These are phyloP conservation scores for Coemansia furcata DNA, from an alignment of 192 early-diverging fungal species.

Conservation along the genomic window DNA sequence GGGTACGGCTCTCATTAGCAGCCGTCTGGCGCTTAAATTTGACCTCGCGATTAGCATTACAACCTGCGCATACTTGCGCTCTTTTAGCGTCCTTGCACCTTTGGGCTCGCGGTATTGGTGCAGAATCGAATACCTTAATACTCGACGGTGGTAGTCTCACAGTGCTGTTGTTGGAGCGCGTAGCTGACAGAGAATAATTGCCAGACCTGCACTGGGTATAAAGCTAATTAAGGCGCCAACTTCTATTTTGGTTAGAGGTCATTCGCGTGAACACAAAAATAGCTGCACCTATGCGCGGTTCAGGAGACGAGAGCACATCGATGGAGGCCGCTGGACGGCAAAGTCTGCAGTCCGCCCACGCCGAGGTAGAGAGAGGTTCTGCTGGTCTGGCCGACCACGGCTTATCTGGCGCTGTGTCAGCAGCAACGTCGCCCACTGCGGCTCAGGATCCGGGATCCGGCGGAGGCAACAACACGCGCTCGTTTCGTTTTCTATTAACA, in stretches of 20 bases:
- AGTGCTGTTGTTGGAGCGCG: neutral
- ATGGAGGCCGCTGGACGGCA: conserved; percentile 11
- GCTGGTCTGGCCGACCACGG: neutral
- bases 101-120: neutral
- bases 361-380: neutral
- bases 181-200: neutral
- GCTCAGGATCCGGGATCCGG: conserved; percentile 7
- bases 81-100: neutral
- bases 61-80: neutral
- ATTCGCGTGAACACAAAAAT: neutral
- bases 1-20: neutral
- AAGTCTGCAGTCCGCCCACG: neutral
- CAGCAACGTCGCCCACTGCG: conserved; percentile 6
- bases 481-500: conserved; percentile 54
- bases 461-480: conserved; percentile 51
- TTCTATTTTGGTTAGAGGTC: neutral
- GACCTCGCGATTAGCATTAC: neutral
- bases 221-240: neutral
- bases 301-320: conserved; percentile 12
- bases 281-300: conserved; percentile 19
- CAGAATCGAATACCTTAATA: neutral
- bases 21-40: neutral
- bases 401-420: neutral
- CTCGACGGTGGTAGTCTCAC: too few relatives aligned
- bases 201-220: neutral